Base-by-base conservation (phyloP, 228 moss, liverwort and hornwort genomes). In the Sphagnum magellanicum region DNA sequence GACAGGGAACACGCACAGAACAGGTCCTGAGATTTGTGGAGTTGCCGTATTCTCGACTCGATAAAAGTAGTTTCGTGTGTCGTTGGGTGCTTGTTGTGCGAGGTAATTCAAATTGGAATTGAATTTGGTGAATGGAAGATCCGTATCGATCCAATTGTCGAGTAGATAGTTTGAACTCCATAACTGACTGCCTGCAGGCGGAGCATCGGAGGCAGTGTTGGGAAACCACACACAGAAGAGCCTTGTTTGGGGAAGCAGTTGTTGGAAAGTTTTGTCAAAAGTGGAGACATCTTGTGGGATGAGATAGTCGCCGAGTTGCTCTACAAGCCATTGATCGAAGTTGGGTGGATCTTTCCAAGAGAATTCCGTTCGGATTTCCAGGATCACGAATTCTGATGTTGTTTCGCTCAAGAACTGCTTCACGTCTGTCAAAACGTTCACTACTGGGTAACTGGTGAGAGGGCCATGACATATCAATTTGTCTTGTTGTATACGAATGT, bases 131-230 rank as follows among this genome's bases (percentile, higher is more conserved):
- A 81, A 51, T 2, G 87, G 87, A 5, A 87, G 81, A 63, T 87
- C 87, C 10, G 87, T 87, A 66, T 87, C 87, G 48, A 87, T 78
- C 87, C 87, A 87, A 63, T 87, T 83, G 55, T 87, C 87, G 51
- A 76, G 78, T 49, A 87, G 52, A 52, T 71, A 87, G 7, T 67
- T 78, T 13, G 87, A 83, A 80, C 80, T 87, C 87, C 87, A 87
- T 63, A 87, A 62, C 4, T 83, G 87, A n/a, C 78, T 74, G 17
- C 80, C 80, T 0, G 87, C 78, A 0, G 87, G 83, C 1, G 87
- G 87, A 2, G 78, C 83, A 32, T 32, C 1, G 4, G 81, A 60
- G 0, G 70, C 57, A 52, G 80, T 48, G 6, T 72, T 50, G 2
- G 87, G 87, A 8, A 65, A 52, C 87, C 87, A 87, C 15, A 87